Percentiles rank a stretch among this genome's conserved stretches.
Conservation (phyloP, 1,139 yeast genomes). For the Sugiyamaella japonica region DNA sequence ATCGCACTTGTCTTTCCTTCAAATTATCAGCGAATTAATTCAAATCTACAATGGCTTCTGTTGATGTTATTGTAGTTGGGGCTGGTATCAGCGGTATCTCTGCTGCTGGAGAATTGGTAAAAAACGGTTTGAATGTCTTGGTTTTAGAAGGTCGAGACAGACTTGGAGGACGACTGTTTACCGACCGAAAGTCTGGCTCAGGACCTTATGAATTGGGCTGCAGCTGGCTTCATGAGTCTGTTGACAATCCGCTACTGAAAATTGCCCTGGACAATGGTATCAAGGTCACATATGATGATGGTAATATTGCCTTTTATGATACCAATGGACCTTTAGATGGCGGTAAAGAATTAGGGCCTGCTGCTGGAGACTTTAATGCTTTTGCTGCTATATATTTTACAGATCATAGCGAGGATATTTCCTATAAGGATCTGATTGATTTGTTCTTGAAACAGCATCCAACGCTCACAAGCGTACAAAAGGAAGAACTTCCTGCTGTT, state of each 20-base stretch:
- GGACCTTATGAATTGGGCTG: slow-evolving; percentile 67
- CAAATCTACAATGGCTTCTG: slow-evolving; percentile 7
- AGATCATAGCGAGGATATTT: slow-evolving; percentile 48
- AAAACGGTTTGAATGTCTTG: slow-evolving; percentile 46
- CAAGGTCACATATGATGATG: slow-evolving; percentile 49
- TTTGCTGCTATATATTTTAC: slow-evolving; percentile 54
- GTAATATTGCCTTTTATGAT: slow-evolving; percentile 39
- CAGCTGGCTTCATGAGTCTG: slow-evolving; percentile 84
- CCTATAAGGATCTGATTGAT: slow-evolving; percentile 53
- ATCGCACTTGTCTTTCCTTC: background rate
- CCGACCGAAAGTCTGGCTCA: slow-evolving; percentile 32
- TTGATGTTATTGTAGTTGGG: slow-evolving; percentile 46
- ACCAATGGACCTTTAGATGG: slow-evolving; percentile 40
- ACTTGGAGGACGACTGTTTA: slow-evolving; percentile 52
- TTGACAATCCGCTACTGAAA: slow-evolving; percentile 56
- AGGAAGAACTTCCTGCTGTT: slow-evolving; percentile 49
- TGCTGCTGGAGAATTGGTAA: slow-evolving; percentile 64
- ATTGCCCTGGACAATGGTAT: slow-evolving; percentile 35
- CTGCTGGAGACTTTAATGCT: slow-evolving; percentile 59
- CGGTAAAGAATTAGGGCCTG: slow-evolving; percentile 45
- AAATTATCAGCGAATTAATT: background rate
- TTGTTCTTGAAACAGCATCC: slow-evolving; percentile 51
- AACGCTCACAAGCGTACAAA: slow-evolving; percentile 48
- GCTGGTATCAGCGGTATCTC: slow-evolving; percentile 83
- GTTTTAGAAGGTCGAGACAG: slow-evolving; percentile 59